Conservation (phyloP, 495 filamentous ascomycete genomes). For the Cercophora newfieldiana region DNA sequence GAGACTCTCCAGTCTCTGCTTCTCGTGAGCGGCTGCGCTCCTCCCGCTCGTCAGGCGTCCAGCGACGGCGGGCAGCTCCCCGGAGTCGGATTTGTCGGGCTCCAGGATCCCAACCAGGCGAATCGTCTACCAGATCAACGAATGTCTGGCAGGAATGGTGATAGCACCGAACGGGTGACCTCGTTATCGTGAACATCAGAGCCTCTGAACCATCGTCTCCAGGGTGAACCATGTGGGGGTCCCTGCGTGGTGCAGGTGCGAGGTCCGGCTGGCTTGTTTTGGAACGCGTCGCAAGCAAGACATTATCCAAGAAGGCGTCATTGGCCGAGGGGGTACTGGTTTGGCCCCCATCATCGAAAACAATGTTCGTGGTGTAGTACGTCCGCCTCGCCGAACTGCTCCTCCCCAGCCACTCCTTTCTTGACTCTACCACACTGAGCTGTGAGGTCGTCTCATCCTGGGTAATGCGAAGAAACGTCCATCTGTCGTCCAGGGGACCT, state of each 20-base stretch:
- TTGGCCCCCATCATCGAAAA: constrained; percentile 38
- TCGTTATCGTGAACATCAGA: constrained; percentile 54
- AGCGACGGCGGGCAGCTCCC: constrained; percentile 42
- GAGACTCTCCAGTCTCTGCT: not conserved
- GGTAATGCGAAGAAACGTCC: constrained; percentile 66
- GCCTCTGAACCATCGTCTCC: constrained; percentile 40
- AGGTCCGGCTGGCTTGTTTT: constrained; percentile 8
- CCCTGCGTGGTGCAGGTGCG: constrained; percentile 1
- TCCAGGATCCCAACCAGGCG: constrained; percentile 35
- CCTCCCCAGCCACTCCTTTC: constrained; percentile 67
- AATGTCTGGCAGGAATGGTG: constrained; percentile 59
- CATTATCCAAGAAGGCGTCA: no score
- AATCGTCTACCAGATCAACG: constrained; percentile 66
- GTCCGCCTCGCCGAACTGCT: constrained; percentile 63
- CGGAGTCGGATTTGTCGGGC: constrained; percentile 36
- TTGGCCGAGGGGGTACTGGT: no score
- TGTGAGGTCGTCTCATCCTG: constrained; percentile 61
- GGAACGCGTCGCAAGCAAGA: not conserved
- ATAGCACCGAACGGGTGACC: constrained; percentile 62
- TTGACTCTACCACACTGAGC: constrained; percentile 66
- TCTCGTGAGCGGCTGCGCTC: constrained; percentile 19
- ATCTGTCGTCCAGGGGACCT: constrained; percentile 76
- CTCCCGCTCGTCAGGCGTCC: constrained; percentile 53
- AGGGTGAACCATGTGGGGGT: constrained; percentile 32
- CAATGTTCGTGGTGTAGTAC: constrained; percentile 64